Conservation (phyloP, 1,284 basidiomycete species). For the Malassezia sympodialis region DNA sequence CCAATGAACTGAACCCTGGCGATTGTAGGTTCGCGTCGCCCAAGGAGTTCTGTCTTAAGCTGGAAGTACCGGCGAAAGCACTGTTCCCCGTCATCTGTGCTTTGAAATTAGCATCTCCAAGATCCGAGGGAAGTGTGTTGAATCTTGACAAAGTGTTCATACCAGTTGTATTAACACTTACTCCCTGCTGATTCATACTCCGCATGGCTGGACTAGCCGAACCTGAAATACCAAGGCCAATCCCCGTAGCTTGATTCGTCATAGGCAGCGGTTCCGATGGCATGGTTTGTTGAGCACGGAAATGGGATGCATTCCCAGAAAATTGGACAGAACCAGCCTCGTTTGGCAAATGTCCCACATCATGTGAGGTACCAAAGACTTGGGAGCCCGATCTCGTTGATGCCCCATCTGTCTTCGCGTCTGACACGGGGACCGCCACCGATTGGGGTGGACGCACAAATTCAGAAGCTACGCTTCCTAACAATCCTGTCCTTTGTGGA, state of each 20-base stretch:
- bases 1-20: not conserved
- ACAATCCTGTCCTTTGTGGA: conserved; percentile 44
- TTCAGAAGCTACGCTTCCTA: conserved; percentile 49
- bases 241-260: not conserved
- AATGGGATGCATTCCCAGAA: not conserved
- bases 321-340: not conserved
- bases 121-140: not conserved
- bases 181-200: not conserved
- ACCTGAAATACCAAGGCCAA: not conserved
- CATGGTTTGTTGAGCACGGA: not conserved
- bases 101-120: not conserved
- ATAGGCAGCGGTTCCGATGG: not conserved
- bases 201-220: not conserved
- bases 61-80: not conserved
- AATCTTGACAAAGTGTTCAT: not conserved
- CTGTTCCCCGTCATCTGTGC: not conserved
- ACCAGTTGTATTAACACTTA: not conserved
- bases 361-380: conserved; percentile 5
- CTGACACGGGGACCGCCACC: not conserved
- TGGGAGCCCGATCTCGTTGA: not conserved
- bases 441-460: conserved; percentile 24
- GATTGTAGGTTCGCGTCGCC: not conserved
- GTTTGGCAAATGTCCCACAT: conserved; percentile 14
- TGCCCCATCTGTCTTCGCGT: not conserved
- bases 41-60: not conserved